These are phyloP conservation scores for Trichoderma gracile DNA, from an alignment of 2,329 filamentous ascomycete genomes.

Conservation along the genomic window DNA sequence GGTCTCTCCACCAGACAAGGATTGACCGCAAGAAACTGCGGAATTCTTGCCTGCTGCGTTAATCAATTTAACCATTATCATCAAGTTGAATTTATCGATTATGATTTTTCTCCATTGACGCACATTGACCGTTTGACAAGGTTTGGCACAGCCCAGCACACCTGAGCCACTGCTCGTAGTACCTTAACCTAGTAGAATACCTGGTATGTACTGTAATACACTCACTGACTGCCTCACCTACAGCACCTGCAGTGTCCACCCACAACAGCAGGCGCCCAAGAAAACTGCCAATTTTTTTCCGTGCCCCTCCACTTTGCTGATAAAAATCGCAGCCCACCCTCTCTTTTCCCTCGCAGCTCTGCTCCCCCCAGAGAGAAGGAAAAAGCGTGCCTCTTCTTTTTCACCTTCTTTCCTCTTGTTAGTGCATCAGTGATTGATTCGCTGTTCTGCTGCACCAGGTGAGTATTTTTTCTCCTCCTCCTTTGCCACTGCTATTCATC, in stretches of 20 bases:
- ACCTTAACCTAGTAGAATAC: too few relatives aligned
- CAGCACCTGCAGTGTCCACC: constrained; percentile 2
- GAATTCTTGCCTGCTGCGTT: too few relatives aligned
- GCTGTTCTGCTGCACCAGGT: constrained; percentile 37
- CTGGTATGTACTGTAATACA: too few relatives aligned
- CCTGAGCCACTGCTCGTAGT: too few relatives aligned
- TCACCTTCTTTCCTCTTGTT: constrained; percentile 29
- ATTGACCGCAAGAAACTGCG: not conserved
- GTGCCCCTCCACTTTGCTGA: not conserved
- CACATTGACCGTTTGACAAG: constrained; percentile 21
- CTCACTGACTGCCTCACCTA: constrained; percentile 23
- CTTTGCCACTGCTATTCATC: not conserved
- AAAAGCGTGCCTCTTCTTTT: too few relatives aligned
- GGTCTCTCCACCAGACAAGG: constrained; percentile 9
- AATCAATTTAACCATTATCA: not conserved
- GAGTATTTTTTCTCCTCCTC: not conserved
- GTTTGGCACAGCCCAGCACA: constrained; percentile 1
- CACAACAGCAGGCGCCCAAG: not conserved
- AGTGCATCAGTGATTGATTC: constrained; percentile 43
- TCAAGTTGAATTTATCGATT: not conserved
- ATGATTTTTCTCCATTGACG: not conserved
- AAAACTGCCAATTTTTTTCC: not conserved
- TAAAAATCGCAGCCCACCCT: constrained; percentile 19
- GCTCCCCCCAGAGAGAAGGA: constrained; percentile 27
- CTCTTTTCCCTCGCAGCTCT: constrained; percentile 17